These are phyloP conservation scores for Solanum megistacrolobum DNA, from an alignment of 257 asterid genomes.

Conservation along the genomic window DNA sequence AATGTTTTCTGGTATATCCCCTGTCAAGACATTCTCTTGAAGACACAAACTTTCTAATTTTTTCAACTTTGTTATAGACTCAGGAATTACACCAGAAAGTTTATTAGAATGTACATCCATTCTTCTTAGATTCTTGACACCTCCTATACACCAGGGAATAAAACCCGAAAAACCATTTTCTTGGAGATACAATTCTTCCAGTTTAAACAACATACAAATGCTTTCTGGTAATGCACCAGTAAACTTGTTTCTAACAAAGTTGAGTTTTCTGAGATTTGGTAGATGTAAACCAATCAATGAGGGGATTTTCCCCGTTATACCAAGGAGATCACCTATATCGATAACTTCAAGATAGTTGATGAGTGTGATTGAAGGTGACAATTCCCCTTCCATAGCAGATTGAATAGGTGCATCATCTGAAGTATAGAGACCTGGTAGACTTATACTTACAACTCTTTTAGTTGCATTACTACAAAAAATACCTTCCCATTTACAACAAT, in stretches of 20 bases:
- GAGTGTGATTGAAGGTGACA: conserved; percentile 35
- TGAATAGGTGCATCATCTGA: conserved; percentile 28
- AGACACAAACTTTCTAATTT: conserved; percentile 22
- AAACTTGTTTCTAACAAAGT: conserved; percentile 21
- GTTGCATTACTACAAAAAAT: conserved; percentile 28
- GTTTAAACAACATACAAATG: conserved; percentile 34
- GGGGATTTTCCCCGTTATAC: conserved; percentile 36
- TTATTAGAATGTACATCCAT: conserved; percentile 30
- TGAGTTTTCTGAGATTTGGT: conserved; percentile 26
- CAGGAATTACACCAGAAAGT: conserved; percentile 35
- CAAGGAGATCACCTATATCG: conserved; percentile 34
- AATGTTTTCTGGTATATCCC: conserved; percentile 33
- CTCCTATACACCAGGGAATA: conserved; percentile 32
- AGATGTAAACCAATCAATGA: conserved; percentile 31
- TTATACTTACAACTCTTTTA: conserved; percentile 42
- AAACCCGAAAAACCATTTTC: conserved; percentile 33
- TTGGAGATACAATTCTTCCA: conserved; percentile 28
- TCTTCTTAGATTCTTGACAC: conserved; percentile 20
- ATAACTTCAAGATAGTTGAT: conserved; percentile 33
- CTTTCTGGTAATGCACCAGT: conserved; percentile 40
- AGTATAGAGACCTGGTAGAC: conserved; percentile 40
- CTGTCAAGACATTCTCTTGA: conserved; percentile 28
- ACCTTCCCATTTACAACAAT: conserved; percentile 62
- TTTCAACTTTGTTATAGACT: conserved; percentile 16
- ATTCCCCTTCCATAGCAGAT: conserved; percentile 31